These are phyloP conservation scores for Paraconiothyrium brasiliense DNA, from an alignment of 2,329 filamentous ascomycete genomes.

Conservation along the genomic window DNA sequence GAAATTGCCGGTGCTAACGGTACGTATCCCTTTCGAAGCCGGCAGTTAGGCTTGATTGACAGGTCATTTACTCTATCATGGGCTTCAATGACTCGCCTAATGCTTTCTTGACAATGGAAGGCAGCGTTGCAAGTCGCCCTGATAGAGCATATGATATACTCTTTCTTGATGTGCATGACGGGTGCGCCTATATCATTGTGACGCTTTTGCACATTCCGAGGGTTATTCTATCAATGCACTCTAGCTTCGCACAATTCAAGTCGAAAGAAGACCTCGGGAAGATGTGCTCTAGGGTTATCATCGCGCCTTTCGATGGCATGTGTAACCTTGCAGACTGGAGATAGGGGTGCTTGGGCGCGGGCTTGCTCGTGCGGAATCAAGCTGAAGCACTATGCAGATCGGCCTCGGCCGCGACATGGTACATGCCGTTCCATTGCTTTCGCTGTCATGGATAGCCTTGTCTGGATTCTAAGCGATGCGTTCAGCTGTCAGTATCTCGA, in stretches of 20 bases:
- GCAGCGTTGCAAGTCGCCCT: background rate
- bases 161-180: too few species aligned
- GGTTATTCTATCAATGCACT: background rate
- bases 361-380: background rate
- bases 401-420: background rate
- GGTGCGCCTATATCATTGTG: too few species aligned
- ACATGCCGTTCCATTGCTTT: background rate
- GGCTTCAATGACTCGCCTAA: background rate
- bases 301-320: background rate
- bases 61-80: background rate
- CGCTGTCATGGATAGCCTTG: slow-evolving; percentile 9
- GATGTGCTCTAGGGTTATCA: background rate
- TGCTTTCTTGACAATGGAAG: background rate
- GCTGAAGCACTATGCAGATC: background rate
- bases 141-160: too few species aligned
- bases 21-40: background rate
- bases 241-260: background rate
- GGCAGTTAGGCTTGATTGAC: background rate
- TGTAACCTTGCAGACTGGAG: background rate
- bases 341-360: background rate
- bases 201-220: background rate
- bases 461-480: slow-evolving; percentile 7
- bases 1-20: background rate
- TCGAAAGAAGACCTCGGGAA: too few species aligned
- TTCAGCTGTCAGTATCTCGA: slow-evolving; percentile 7